phyloP scores from a whole-genome alignment of 306 rosid genomes.

The peach (Prunus persica) region DNA sequence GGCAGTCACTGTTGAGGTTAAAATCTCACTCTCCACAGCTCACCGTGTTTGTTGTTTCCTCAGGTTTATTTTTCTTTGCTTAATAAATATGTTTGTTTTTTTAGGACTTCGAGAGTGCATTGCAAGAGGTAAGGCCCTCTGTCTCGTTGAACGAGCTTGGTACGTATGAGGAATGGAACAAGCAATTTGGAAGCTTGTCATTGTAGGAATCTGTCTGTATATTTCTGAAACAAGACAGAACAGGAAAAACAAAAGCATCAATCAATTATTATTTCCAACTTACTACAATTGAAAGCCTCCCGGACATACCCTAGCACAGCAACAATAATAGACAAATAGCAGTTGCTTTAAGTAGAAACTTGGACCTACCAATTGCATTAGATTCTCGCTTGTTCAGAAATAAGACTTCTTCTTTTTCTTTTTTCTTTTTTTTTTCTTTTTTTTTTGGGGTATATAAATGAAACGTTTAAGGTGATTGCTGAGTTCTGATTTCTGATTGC shows the following conservation, averaged over 20 bases:
- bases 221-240: slow-evolving; percentile 1
- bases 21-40: background rate
- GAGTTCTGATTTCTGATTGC: background rate
- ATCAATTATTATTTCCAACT: too few species aligned
- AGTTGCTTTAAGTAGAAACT: background rate
- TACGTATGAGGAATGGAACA: slow-evolving; percentile 76
- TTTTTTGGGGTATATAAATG: background rate
- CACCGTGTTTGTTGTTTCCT: background rate
- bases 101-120: slow-evolving; percentile 69
- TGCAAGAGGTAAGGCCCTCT: slow-evolving; percentile 85
- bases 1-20: slow-evolving; percentile 72
- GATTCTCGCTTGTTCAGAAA: slow-evolving; percentile 6
- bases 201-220: slow-evolving; percentile 20
- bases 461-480: background rate
- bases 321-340: background rate
- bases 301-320: background rate
- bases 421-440: background rate
- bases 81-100: background rate
- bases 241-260: background rate
- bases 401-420: too few species aligned
- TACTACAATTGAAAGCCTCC: too few species aligned
- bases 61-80: background rate
- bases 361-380: slow-evolving; percentile 13
- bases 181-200: slow-evolving; percentile 68
- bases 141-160: slow-evolving; percentile 71